These are phyloP conservation scores for Saccharomycopsis malanga DNA, from an alignment of 805 yeast genomes.

Conservation along the genomic window DNA sequence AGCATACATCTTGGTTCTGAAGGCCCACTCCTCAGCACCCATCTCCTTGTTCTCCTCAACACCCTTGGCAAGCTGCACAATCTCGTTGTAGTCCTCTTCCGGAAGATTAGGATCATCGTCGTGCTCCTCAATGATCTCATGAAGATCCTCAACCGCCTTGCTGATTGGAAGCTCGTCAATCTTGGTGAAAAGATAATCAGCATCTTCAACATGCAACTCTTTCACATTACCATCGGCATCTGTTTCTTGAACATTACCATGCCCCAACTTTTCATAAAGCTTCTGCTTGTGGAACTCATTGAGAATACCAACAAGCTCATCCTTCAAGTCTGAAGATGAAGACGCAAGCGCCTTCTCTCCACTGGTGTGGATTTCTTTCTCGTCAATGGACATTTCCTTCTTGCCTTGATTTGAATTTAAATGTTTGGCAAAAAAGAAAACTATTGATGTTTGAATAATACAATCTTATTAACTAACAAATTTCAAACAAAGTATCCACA, in stretches of 20 bases:
- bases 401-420: too few relatives aligned
- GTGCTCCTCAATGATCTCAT: constrained; percentile 35
- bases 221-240: neutral
- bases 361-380: neutral
- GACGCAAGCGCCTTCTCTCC: neutral
- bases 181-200: constrained; percentile 23
- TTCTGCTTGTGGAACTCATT: constrained; percentile 25
- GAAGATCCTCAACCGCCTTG: constrained; percentile 36
- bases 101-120: constrained; percentile 43
- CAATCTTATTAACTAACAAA: too few relatives aligned
- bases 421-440: too few relatives aligned
- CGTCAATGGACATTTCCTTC: neutral
- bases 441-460: too few relatives aligned
- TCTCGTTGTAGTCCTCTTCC: constrained; percentile 30
- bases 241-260: constrained; percentile 6
- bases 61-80: constrained; percentile 27
- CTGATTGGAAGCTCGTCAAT: constrained; percentile 31
- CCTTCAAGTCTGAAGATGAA: too few relatives aligned
- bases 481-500: too few relatives aligned
- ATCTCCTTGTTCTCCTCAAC: constrained; percentile 22
- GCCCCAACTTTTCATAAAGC: constrained; percentile 25
- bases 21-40: constrained; percentile 22
- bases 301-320: constrained; percentile 19
- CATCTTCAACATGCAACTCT: constrained; percentile 3
- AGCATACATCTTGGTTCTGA: constrained; percentile 28